Base-by-base conservation (phyloP, 1,284 basidiomycete species). In the Melampsora abietis-canadensis region DNA sequence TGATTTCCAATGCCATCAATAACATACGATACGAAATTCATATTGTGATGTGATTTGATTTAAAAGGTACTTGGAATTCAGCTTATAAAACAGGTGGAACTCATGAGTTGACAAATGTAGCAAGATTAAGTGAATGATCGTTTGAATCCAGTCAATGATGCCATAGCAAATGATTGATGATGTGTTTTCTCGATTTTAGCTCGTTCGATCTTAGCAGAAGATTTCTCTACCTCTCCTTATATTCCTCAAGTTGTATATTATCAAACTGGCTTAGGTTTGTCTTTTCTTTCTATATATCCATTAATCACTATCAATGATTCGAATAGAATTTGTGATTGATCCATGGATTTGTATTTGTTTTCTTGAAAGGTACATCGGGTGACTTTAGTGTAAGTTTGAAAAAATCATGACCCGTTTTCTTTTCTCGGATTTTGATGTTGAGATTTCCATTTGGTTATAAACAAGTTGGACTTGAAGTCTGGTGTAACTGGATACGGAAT, bases 401-500 rank as follows among this genome's bases (percentile, higher is more conserved):
- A 48, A n/a, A n/a, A 59, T 21, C 14, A 12, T 44, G 8, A 44
- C 2, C 6, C 5, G 0, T 37, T 37, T 37, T 7, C 10, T 10
- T 37, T 37, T 6, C 5, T 37, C 34, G 34, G 5, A 37, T 37
- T 10, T 10, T 21, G 8, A 21, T 54, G n/a, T 54, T n/a, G 15
- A 12, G 19, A 27, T n/a, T 8, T n/a, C 63, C 14, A 19, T 34
- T 14, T 34, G 0, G 27, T 46, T 46, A 15, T 46, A 30, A 4
- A 8, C 17, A 64, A 72, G 69, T 37, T 72, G 30, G 60, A 72
- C 34, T 27, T 72, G 1, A 40, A 59, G 24, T 48, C 76, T 66
- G 76, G 77, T 7, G 63, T 70, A 14, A 60, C 76, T 2, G 78
- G 77, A 1, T 34, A 70, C 15, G 78, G 78, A 0, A 77, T 78